phyloP scores from a whole-genome alignment of 345 rosid species.

The Gossypium turneri region DNA sequence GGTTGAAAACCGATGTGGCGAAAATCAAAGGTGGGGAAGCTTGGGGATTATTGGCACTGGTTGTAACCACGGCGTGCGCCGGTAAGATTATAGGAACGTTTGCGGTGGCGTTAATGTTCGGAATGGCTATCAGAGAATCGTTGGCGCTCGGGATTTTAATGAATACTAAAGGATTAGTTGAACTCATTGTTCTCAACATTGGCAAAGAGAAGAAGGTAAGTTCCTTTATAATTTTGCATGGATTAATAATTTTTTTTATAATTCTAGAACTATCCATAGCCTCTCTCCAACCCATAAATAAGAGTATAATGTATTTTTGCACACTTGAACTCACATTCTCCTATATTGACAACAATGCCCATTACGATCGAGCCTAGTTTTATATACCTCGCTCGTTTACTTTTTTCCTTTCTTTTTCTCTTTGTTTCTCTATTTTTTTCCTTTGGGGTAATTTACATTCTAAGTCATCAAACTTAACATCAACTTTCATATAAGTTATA shows the following conservation, averaged over 20 bases:
- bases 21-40: constrained; percentile 51
- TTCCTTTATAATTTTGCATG: too few relatives aligned
- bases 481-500: too few relatives aligned
- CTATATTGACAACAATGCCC: too few relatives aligned
- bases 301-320: fast-evolving
- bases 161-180: constrained; percentile 93
- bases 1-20: constrained; percentile 72
- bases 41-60: constrained; percentile 73
- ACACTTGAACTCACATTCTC: too few relatives aligned
- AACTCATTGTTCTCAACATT: constrained; percentile 88
- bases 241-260: too few relatives aligned
- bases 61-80: constrained; percentile 63
- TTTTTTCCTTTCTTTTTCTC: too few relatives aligned
- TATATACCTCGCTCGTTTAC: too few relatives aligned
- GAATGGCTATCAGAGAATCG: constrained; percentile 67
- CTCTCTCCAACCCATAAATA: too few relatives aligned
- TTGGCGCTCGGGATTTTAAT: constrained; percentile 70
- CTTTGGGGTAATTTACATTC: too few relatives aligned
- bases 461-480: too few relatives aligned
- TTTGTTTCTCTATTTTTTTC: too few relatives aligned
- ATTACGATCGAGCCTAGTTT: too few relatives aligned
- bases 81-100: constrained; percentile 83
- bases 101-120: constrained; percentile 55
- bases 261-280: fast-evolving
- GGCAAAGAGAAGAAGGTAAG: constrained; percentile 84